phyloP scores from a whole-genome alignment of 169 alveolate genomes.

The Cryptosporidium ryanae region DNA sequence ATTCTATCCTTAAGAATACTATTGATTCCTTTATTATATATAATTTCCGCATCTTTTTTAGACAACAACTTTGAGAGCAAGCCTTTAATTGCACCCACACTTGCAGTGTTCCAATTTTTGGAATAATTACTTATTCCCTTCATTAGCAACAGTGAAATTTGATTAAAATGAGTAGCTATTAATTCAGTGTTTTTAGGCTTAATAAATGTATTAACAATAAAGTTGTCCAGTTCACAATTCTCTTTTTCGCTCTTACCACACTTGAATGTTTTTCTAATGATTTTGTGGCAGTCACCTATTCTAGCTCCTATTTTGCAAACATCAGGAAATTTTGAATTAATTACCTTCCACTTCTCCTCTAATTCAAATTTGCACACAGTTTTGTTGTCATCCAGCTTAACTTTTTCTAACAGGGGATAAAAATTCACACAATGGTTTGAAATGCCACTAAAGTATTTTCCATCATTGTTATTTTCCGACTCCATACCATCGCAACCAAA shows the following conservation, averaged over 20 bases:
- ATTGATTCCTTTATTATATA: conserved; percentile 29
- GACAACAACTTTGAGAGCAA: conserved; percentile 24
- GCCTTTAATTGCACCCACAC: not conserved
- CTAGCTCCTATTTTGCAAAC: conserved; percentile 78
- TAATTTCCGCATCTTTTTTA: conserved; percentile 8
- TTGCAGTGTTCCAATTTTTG: conserved; percentile 9
- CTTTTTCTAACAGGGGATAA: conserved; percentile 76
- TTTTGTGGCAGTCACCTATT: conserved; percentile 78
- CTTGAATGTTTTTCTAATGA: conserved; percentile 61
- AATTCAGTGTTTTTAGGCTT: conserved; percentile 73
- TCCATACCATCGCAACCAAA: conserved; percentile 76
- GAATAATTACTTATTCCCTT: conserved; percentile 22
- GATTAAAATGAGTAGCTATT: conserved; percentile 15
- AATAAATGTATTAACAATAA: conserved; percentile 75
- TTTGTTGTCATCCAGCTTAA: conserved; percentile 52
- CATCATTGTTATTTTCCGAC: conserved; percentile 64
- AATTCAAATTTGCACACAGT: conserved; percentile 71
- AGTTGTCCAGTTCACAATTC: conserved; percentile 70
- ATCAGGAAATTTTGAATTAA: conserved; percentile 77
- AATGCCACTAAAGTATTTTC: not conserved
- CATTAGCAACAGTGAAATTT: conserved; percentile 40
- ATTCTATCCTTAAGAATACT: conserved; percentile 22
- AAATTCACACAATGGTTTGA: conserved; percentile 75
- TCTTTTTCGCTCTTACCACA: conserved; percentile 30
- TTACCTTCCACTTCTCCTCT: conserved; percentile 74